Percentiles rank a stretch among this genome's conserved stretches.
phyloP scores from a whole-genome alignment of 306 rosid genomes.

The Benincasa hispida region DNA sequence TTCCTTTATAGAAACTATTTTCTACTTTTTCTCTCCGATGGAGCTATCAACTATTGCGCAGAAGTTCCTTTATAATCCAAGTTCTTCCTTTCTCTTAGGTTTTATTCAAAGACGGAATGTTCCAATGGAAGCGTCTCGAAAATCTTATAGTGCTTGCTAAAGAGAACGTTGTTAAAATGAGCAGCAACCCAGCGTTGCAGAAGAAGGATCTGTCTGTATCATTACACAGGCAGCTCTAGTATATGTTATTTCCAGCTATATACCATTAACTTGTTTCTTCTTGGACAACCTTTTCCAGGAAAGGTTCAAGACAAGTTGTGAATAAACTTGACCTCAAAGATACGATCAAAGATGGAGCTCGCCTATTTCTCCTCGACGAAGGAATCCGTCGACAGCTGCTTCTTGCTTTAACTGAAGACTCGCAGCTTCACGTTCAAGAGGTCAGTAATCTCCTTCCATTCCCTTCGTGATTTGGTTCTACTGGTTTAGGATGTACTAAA shows the following conservation, averaged over 20 bases:
- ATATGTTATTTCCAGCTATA: conserved; percentile 13
- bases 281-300: conserved; percentile 20
- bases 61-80: background rate
- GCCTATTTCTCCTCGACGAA: conserved; percentile 74
- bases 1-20: conserved; percentile 2
- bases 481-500: conserved; percentile 5
- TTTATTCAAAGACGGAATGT: conserved; percentile 82
- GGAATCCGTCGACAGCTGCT: conserved; percentile 86
- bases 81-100: conserved; percentile 34
- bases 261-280: conserved; percentile 14
- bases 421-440: conserved; percentile 94
- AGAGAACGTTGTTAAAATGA: conserved; percentile 93
- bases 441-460: conserved; percentile 20
- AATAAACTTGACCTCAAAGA: conserved; percentile 84
- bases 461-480: background rate
- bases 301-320: conserved; percentile 34
- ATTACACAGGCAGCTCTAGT: conserved; percentile 1
- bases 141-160: conserved; percentile 92
- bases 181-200: conserved; percentile 84
- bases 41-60: background rate
- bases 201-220: conserved; percentile 46
- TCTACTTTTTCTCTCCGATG: background rate
- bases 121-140: conserved; percentile 98
- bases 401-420: conserved; percentile 94
- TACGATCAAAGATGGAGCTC: conserved; percentile 96